Evolutionary conservation across 2,329 filamentous ascomycete species (phyloP), one percentile per base, ranked within the genome.

Genomic region (Ceratocystis cubensis): DNA sequence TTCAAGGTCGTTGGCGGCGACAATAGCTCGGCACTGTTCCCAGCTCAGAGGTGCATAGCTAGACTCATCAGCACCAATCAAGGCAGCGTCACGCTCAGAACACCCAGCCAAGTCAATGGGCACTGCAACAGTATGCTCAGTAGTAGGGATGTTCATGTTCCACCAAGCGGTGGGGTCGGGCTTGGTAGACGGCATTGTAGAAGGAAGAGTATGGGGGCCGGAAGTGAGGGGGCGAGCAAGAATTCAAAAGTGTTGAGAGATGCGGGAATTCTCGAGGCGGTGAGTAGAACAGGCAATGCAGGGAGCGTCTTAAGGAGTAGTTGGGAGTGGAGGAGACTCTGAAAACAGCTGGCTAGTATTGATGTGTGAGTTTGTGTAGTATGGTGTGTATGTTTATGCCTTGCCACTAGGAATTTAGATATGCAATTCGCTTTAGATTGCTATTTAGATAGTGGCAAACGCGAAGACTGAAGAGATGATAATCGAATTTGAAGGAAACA

Each of bases 131-230:
- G 86, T 84, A 73, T 86, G 84, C 69, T 87, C 76, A 30, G 79
- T 74, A 45, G 78, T 75, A 0, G 88, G 84, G 17, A 95, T 77
- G 74, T 96, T 96, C 75, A 88, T 81, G 69, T 93, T 87, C 91
- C 91, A 96, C 78, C 88, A 96, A 0, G 88, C 86, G 8, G 45
- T 65, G 46, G 66, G 66, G 45, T 68, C 64, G 48, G 64, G 66
- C 17, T 20, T 50, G 28, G 57, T 25, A 33, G 44, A 15, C 10
- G 15, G 17, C 61, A 63, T 63, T n/a, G 22, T 46, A 20, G 28
- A n/a, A 45, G 53, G 6, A 62, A 25, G 59, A 44, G 33, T n/a
- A 25, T 44, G 33, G n/a, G 33, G 20, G 20, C 59, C 10, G 20
- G 5, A 56, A 15, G 50, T 22, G 50, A 37, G 57, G 28, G 28